These are phyloP conservation scores for Xylaria sp. DNA, from an alignment of 2,329 filamentous ascomycete genomes.

Conservation along the genomic window DNA sequence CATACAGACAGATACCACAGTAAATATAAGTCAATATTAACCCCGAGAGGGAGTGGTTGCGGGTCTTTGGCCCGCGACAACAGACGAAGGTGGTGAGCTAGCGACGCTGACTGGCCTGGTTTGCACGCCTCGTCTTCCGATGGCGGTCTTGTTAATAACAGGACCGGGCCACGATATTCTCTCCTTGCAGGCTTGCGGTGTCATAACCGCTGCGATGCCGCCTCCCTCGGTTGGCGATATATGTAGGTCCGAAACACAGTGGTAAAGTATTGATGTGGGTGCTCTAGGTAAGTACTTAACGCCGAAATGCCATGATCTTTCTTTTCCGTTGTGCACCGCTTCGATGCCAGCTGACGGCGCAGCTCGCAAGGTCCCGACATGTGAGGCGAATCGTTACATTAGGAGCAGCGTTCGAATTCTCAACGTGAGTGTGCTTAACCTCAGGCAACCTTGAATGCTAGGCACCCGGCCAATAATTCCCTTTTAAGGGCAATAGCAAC, in stretches of 20 bases:
- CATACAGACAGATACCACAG: background rate
- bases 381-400: background rate
- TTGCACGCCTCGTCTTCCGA: conserved; percentile 27
- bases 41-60: conserved; percentile 10
- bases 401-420: background rate
- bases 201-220: conserved; percentile 13
- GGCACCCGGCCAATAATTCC: background rate
- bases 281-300: conserved; percentile 21
- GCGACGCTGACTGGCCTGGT: conserved; percentile 20
- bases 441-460: too few species aligned
- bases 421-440: too few species aligned
- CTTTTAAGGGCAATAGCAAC: background rate
- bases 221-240: conserved; percentile 16
- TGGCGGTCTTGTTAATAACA: conserved; percentile 23
- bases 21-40: too few species aligned
- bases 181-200: conserved; percentile 9
- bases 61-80: conserved; percentile 8
- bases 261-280: conserved; percentile 22
- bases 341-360: background rate
- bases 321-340: background rate
- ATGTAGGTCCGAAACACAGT: conserved; percentile 3
- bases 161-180: conserved; percentile 22
- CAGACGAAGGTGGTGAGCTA: conserved; percentile 12
- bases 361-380: background rate
- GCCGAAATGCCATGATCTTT: conserved; percentile 4